Percentiles rank a stretch among this genome's conserved stretches.
phyloP scores from a whole-genome alignment of 2,329 filamentous ascomycete genomes.

The Curvularia eragrostidis region DNA sequence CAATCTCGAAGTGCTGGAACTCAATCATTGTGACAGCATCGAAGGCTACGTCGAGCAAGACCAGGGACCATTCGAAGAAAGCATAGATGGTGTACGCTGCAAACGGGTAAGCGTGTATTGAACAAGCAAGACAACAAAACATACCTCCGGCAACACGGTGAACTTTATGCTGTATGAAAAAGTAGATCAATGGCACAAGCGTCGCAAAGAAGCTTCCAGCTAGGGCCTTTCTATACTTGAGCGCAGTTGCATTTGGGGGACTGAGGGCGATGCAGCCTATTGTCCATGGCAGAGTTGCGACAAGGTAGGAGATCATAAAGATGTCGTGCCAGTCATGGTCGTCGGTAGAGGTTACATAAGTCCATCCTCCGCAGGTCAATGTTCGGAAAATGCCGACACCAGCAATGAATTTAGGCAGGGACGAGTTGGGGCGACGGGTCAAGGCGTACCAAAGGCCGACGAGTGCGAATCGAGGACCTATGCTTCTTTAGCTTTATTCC shows the following conservation, averaged over 20 bases:
- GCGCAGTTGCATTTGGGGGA: constrained; percentile 79
- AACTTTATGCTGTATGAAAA: constrained; percentile 98
- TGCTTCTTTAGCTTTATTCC: constrained; percentile 17
- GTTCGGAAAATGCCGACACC: constrained; percentile 84
- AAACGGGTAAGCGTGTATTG: constrained; percentile 29
- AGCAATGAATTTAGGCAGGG: constrained; percentile 81
- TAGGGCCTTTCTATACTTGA: constrained; percentile 88
- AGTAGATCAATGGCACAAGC: constrained; percentile 89
- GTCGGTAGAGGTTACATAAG: constrained; percentile 97
- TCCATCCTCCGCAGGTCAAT: constrained; percentile 95
- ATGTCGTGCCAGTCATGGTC: constrained; percentile 99
- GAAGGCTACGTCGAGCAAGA: constrained; percentile 94
- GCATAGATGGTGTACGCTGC: constrained; percentile 95
- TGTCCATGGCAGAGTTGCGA: constrained; percentile 95
- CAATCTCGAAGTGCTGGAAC: constrained; percentile 86
- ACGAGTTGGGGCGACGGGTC: constrained; percentile 75
- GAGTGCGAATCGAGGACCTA: constrained; percentile 87
- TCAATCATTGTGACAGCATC: constrained; percentile 93
- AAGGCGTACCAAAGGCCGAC: constrained; percentile 92
- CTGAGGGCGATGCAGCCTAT: constrained; percentile 87
- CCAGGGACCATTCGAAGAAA: constrained; percentile 96
- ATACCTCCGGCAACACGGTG: constrained; percentile 91
- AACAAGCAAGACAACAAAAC: constrained; percentile 36
- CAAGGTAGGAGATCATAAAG: constrained; percentile 98
- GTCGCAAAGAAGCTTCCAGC: constrained; percentile 88